Evolutionary conservation across 164 flowering plant genomes (phyloP).

Genomic region (Akebia trifoliata): DNA sequence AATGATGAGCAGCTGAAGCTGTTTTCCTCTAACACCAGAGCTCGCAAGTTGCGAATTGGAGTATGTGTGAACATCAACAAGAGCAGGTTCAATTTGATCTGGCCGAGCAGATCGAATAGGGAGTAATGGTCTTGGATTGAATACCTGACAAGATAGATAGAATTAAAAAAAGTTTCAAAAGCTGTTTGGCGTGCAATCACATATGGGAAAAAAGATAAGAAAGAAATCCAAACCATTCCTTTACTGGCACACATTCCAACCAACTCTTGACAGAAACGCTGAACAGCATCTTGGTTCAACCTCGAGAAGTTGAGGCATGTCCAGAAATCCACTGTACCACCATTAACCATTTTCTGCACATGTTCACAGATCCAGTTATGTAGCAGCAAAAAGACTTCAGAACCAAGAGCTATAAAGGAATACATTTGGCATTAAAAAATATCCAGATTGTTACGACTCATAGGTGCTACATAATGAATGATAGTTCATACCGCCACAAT

Average conservation of each 20-base stretch:
- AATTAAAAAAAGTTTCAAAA: not conserved
- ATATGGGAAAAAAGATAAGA: no score
- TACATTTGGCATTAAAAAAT: no score
- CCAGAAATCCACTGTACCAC: conserved; percentile 55
- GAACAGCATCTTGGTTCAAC: conserved; percentile 6
- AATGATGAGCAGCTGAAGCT: conserved; percentile 60
- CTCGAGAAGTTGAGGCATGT: conserved; percentile 54
- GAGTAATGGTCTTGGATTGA: conserved; percentile 41
- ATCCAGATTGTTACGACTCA: no score
- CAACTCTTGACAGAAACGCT: conserved; percentile 37
- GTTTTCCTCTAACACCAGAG: conserved; percentile 9
- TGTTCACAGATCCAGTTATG: not conserved
- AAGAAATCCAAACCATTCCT: conserved; percentile 63
- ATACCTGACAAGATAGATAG: conserved; percentile 21
- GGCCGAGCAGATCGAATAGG: conserved; percentile 27
- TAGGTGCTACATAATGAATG: no score
- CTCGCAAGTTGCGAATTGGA: conserved; percentile 8
- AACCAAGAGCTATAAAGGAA: no score
- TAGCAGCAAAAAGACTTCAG: not conserved
- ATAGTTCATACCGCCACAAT: no score
- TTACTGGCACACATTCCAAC: conserved; percentile 50
- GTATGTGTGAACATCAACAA: conserved; percentile 29
- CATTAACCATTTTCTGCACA: conserved; percentile 73
- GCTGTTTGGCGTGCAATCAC: no score
- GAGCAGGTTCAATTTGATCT: conserved; percentile 39